phyloP scores from a whole-genome alignment of 208 protist species.

The Endotrypanum monterogeii region DNA sequence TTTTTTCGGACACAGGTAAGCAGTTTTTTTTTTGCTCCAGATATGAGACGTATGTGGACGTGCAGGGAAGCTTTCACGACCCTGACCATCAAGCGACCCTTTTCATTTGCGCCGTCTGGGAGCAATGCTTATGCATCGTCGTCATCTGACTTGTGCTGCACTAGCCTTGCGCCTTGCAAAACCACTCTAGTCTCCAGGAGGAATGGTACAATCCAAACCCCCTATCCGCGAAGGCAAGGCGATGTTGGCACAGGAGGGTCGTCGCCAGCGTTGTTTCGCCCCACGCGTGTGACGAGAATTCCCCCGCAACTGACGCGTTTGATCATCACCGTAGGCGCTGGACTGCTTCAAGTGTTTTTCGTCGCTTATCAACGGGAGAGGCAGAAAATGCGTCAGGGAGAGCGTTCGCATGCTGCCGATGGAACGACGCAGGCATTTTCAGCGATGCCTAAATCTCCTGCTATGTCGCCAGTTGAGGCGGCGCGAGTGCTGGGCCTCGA shows the following conservation, averaged over 20 bases:
- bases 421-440: not conserved
- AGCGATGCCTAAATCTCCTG: conserved; percentile 6
- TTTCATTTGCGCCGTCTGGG: not conserved
- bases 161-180: not conserved
- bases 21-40: not conserved
- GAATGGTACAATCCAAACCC: not conserved
- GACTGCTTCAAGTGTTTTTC: conserved; percentile 55
- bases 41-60: not conserved
- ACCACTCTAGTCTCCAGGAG: not conserved
- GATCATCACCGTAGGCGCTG: conserved; percentile 35
- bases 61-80: not conserved
- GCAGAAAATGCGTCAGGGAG: conserved; percentile 34
- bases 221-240: not conserved
- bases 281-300: conserved; percentile 44
- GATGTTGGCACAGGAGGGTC: conserved; percentile 12
- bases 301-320: conserved; percentile 56
- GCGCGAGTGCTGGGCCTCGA: conserved; percentile 76
- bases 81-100: not conserved
- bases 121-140: not conserved
- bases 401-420: not conserved
- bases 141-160: conserved; percentile 10
- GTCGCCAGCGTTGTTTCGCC: conserved; percentile 34
- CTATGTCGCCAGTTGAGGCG: conserved; percentile 67
- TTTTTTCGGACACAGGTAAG: not conserved
- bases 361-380: conserved; percentile 58